Percentiles rank a stretch among this genome's conserved stretches.
Conservation (phyloP, 805 yeast genomes). For the Kazachstania bromeliacearum region DNA sequence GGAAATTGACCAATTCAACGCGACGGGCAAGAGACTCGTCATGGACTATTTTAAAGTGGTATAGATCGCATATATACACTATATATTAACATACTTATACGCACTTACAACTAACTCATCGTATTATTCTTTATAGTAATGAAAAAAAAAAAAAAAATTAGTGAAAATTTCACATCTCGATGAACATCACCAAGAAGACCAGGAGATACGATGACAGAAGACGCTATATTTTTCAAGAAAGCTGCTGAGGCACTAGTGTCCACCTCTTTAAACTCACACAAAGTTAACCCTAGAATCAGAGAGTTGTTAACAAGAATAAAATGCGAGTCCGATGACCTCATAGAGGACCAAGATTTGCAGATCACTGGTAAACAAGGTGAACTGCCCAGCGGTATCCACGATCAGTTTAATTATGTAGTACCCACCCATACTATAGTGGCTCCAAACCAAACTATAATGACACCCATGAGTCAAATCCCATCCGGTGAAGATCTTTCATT, state of each 20-base stretch:
- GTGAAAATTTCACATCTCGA: too few species aligned
- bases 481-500: not conserved
- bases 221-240: conserved; percentile 21
- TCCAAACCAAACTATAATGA: not conserved
- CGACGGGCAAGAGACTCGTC: conserved; percentile 13
- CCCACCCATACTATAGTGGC: conserved; percentile 3
- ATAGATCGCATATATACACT: not conserved
- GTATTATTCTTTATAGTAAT: too few species aligned
- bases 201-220: conserved; percentile 18
- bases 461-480: not conserved
- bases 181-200: not conserved
- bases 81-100: too few species aligned
- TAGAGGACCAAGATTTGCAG: too few species aligned
- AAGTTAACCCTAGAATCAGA: conserved; percentile 24
- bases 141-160: too few species aligned
- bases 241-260: conserved; percentile 29
- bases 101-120: too few species aligned
- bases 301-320: conserved; percentile 23
- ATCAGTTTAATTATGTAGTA: not conserved
- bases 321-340: conserved; percentile 3
- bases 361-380: too few species aligned
- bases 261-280: conserved; percentile 19
- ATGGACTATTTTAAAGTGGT: conserved; percentile 12
- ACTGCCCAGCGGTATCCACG: not conserved
- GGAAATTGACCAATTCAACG: conserved; percentile 19